These are phyloP conservation scores for Yamadazyma olivae DNA, from an alignment of 805 yeast species.

Conservation along the genomic window DNA sequence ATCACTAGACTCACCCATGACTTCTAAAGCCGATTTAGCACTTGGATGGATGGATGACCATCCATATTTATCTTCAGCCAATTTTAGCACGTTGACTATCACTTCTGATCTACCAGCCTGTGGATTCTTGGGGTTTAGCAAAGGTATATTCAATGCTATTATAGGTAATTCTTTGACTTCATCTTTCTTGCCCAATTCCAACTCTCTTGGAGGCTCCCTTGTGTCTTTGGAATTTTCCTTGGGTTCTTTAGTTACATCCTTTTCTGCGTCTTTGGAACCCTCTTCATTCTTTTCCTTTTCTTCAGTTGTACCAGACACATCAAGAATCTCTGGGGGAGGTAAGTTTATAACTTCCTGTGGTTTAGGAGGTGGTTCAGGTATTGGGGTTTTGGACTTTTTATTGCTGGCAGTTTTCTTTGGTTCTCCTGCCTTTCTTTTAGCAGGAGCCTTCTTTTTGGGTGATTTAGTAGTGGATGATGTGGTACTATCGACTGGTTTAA, in stretches of 20 bases:
- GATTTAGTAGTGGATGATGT: slow-evolving; percentile 3
- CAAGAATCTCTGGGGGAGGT: slow-evolving; percentile 21
- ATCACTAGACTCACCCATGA: slow-evolving; percentile 37
- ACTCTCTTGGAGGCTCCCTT: slow-evolving; percentile 7
- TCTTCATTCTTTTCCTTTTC: slow-evolving; percentile 1
- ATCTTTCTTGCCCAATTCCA: slow-evolving; percentile 16
- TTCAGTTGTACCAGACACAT: slow-evolving; percentile 7
- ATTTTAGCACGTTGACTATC: slow-evolving; percentile 65
- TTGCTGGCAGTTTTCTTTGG: slow-evolving; percentile 11
- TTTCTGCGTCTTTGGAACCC: background rate
- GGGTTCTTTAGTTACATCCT: slow-evolving; percentile 4
- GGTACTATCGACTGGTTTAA: background rate
- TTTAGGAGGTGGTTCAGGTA: slow-evolving; percentile 13
- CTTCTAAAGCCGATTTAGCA: slow-evolving; percentile 54
- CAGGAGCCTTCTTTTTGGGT: slow-evolving; percentile 16
- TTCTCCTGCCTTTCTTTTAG: slow-evolving; percentile 15
- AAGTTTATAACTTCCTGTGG: slow-evolving; percentile 14
- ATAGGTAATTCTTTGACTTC: slow-evolving; percentile 39
- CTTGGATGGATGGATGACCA: slow-evolving; percentile 69
- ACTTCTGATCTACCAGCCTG: slow-evolving; percentile 59
- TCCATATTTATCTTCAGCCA: slow-evolving; percentile 84
- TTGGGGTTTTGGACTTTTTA: slow-evolving; percentile 16
- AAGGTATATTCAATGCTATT: slow-evolving; percentile 54
- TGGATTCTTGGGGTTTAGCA: slow-evolving; percentile 45
- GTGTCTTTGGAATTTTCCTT: slow-evolving; percentile 4